Evolutionary conservation across 108 stramenopile genomes (phyloP).

Genomic region (Stephanodiscus triporus): DNA sequence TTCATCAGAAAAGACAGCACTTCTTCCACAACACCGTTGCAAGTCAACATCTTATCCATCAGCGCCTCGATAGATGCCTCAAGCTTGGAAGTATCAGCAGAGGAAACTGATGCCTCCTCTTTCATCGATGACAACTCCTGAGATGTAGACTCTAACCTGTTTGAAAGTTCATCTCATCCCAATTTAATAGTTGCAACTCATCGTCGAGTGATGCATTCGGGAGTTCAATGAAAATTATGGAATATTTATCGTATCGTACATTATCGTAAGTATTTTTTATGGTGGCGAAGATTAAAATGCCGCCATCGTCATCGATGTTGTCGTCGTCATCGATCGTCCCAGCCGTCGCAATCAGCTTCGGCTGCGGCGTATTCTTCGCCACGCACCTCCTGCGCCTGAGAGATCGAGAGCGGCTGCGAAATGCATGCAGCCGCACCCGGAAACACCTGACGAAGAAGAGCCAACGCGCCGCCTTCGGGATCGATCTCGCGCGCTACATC

Average conservation of each 20-base stretch:
- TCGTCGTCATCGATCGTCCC: neutral
- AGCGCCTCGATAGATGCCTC: slow-evolving; percentile 18
- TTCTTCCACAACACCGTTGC: too few relatives aligned
- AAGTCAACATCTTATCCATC: too few relatives aligned
- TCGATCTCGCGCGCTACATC: slow-evolving; percentile 29
- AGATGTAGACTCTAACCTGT: neutral
- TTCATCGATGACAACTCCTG: slow-evolving; percentile 1
- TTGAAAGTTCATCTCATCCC: too few relatives aligned
- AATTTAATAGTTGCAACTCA: too few relatives aligned
- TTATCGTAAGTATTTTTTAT: too few relatives aligned
- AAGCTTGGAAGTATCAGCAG: slow-evolving; percentile 17
- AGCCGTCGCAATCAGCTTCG: neutral
- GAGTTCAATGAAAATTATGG: too few relatives aligned
- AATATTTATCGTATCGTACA: too few relatives aligned
- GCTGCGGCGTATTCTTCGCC: slow-evolving; percentile 15
- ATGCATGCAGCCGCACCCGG: slow-evolving; percentile 50
- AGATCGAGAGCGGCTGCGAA: slow-evolving; percentile 46
- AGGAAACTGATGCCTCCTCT: neutral
- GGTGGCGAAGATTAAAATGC: too few relatives aligned
- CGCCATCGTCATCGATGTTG: too few relatives aligned
- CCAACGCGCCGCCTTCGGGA: slow-evolving; percentile 43
- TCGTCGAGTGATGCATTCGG: too few relatives aligned
- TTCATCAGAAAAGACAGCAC: too few relatives aligned
- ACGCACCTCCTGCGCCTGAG: slow-evolving; percentile 47
- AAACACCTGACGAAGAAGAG: slow-evolving; percentile 37